Percentiles rank a stretch among this genome's conserved stretches.
Conservation (phyloP, 2,329 filamentous ascomycete genomes). For the Colletotrichum tanaceti region DNA sequence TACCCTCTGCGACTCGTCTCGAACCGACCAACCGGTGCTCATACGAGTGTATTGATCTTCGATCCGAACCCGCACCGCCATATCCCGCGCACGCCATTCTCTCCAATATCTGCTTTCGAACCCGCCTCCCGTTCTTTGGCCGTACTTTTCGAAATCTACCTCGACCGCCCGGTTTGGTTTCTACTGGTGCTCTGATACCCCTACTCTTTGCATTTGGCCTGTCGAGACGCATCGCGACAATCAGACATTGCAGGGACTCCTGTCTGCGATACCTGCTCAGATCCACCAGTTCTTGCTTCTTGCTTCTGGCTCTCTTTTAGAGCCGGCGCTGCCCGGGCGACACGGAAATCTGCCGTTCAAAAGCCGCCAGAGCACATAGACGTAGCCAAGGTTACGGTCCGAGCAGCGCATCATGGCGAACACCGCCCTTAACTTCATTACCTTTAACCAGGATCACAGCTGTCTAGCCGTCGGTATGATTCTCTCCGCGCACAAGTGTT, state of each 20-base stretch:
- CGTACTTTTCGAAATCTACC: not conserved
- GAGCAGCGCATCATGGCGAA: slow-evolving; percentile 63
- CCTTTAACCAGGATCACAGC: slow-evolving; percentile 99
- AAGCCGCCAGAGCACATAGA: not conserved
- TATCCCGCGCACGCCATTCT: not conserved
- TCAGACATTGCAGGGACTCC: not conserved
- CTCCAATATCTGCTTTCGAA: not conserved
- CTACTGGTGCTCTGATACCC: not conserved
- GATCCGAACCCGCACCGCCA: not conserved
- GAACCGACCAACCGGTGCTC: not conserved
- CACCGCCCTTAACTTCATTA: slow-evolving; percentile 93
- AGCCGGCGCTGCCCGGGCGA: slow-evolving; percentile 28
- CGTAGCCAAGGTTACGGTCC: not conserved
- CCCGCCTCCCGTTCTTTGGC: too few species aligned
- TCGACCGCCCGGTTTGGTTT: not conserved
- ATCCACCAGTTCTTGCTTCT: not conserved
- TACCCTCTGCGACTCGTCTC: not conserved
- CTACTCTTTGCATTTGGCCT: not conserved
- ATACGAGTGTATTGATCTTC: not conserved
- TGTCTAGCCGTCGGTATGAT: slow-evolving; percentile 88
- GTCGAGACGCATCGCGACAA: slow-evolving; percentile 2
- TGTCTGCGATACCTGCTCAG: not conserved
- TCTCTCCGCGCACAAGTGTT: slow-evolving; percentile 2
- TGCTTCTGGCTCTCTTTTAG: slow-evolving; percentile 5
- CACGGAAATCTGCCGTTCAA: slow-evolving; percentile 11